These are phyloP conservation scores for Pholiota microspora DNA, from an alignment of 768 basidiomycete species.

Conservation along the genomic window DNA sequence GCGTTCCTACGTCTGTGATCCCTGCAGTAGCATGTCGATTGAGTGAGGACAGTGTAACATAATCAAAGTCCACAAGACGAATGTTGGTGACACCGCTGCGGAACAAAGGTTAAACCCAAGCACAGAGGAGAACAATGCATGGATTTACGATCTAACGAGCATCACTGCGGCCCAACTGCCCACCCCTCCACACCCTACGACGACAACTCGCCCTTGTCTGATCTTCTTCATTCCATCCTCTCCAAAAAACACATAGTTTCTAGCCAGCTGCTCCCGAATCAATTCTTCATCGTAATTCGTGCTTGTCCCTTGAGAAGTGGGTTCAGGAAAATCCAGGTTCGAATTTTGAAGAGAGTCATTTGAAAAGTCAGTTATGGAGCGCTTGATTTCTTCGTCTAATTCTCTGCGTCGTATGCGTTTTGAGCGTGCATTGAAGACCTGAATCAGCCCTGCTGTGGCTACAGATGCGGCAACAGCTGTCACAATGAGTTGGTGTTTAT, in stretches of 20 bases:
- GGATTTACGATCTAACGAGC: constrained; percentile 85
- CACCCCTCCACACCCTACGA: constrained; percentile 96
- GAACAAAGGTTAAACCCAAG: constrained; percentile 1
- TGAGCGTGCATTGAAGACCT: constrained; percentile 51
- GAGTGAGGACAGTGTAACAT: constrained; percentile 91
- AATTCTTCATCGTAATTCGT: constrained; percentile 72
- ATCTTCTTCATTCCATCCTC: constrained; percentile 84
- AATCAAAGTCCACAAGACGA: constrained; percentile 91
- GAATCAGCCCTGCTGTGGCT: constrained; percentile 57
- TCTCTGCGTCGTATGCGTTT: constrained; percentile 48
- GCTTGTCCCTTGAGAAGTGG: constrained; percentile 1
- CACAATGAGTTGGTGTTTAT: constrained; percentile 61
- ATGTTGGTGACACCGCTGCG: constrained; percentile 71
- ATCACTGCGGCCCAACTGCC: constrained; percentile 96
- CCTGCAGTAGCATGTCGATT: constrained; percentile 93
- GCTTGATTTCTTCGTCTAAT: constrained; percentile 56
- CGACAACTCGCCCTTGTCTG: constrained; percentile 71
- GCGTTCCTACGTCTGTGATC: constrained; percentile 87
- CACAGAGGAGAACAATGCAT: background rate
- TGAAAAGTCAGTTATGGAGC: constrained; percentile 35
- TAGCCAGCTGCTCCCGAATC: constrained; percentile 83
- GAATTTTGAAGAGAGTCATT: constrained; percentile 9
- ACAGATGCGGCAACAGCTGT: constrained; percentile 66
- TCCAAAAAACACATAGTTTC: constrained; percentile 94
- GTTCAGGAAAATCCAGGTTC: constrained; percentile 6